Percentiles rank a stretch among this genome's conserved stretches.
Conservation (phyloP, 441 rosid species). For the Arabidopsis lyrata region DNA sequence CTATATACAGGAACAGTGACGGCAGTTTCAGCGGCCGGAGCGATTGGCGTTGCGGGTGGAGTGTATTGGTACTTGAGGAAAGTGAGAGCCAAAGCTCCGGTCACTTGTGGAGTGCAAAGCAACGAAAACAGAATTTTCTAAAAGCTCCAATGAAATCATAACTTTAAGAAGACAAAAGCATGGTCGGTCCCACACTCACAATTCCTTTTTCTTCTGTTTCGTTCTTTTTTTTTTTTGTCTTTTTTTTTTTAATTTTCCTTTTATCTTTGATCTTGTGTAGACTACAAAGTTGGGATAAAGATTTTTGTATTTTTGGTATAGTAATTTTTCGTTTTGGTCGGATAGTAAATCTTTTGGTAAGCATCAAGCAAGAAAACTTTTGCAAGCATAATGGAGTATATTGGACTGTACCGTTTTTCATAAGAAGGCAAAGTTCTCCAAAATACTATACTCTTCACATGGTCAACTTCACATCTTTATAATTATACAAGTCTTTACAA, state of each 20-base stretch:
- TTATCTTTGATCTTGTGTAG: conserved; percentile 37
- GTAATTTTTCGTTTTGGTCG: neutral
- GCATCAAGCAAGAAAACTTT: neutral
- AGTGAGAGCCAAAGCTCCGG: conserved; percentile 81
- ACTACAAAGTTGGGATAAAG: conserved; percentile 37
- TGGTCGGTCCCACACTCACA: neutral
- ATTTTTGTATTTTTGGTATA: conserved; percentile 28
- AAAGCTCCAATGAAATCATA: conserved; percentile 18
- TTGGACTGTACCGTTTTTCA: too few relatives aligned
- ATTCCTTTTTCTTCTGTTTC: conserved; percentile 18
- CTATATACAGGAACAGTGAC: conserved; percentile 63
- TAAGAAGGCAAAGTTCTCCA: too few relatives aligned
- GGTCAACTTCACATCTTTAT: too few relatives aligned
- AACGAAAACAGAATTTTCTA: conserved; percentile 82
- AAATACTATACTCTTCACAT: neutral
- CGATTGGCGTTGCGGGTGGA: conserved; percentile 75
- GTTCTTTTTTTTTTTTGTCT: neutral
- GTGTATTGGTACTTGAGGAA: conserved; percentile 80
- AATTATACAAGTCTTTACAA: neutral
- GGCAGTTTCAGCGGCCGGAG: conserved; percentile 85
- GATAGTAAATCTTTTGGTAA: neutral
- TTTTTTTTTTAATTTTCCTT: neutral
- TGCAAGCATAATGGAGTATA: neutral
- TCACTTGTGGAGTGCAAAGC: conserved; percentile 89
- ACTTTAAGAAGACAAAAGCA: conserved; percentile 2